phyloP scores from a whole-genome alignment of 2,329 filamentous ascomycete genomes.

The Lasiodiplodia sp. region DNA sequence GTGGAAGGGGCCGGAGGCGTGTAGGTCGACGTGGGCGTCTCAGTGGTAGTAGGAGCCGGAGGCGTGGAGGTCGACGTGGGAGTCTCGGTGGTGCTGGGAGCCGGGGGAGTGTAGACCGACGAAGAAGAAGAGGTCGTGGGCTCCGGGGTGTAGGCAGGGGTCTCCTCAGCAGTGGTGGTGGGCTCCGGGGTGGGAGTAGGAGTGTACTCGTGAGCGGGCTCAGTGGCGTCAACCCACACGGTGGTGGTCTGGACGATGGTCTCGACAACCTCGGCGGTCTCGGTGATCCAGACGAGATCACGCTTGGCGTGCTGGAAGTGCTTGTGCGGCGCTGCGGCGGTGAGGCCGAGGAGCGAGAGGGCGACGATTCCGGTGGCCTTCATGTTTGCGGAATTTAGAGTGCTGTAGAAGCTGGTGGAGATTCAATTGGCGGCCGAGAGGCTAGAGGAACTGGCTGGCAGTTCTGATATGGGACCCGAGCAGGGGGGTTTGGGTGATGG shows the following conservation, averaged over 20 bases:
- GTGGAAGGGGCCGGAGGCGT: constrained; percentile 26
- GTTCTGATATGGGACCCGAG: constrained; percentile 22
- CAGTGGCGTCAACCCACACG: constrained; percentile 40
- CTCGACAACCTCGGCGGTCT: constrained; percentile 43
- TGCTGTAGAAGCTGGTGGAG: constrained; percentile 31
- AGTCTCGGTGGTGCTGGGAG: background rate
- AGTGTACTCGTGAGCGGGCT: constrained; percentile 34
- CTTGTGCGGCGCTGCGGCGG: constrained; percentile 40
- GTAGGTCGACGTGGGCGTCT: constrained; percentile 24
- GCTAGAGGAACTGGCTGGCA: constrained; percentile 25
- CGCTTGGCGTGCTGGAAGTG: constrained; percentile 39
- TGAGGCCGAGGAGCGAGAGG: constrained; percentile 44
- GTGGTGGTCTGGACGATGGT: constrained; percentile 47
- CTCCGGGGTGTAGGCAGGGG: constrained; percentile 33
- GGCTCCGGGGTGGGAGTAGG: constrained; percentile 35
- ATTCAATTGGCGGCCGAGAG: constrained; percentile 6
- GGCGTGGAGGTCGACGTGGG: background rate
- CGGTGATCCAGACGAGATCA: constrained; percentile 40
- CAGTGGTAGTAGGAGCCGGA: constrained; percentile 4
- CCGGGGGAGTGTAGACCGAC: background rate
- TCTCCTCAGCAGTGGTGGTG: constrained; percentile 27
- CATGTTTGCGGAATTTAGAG: constrained; percentile 39
- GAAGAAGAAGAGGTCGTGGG: background rate
- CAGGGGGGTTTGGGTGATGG: background rate
- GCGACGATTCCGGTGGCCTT: constrained; percentile 47